Conservation (phyloP, 768 basidiomycete genomes). For the Lepiota venenata region DNA sequence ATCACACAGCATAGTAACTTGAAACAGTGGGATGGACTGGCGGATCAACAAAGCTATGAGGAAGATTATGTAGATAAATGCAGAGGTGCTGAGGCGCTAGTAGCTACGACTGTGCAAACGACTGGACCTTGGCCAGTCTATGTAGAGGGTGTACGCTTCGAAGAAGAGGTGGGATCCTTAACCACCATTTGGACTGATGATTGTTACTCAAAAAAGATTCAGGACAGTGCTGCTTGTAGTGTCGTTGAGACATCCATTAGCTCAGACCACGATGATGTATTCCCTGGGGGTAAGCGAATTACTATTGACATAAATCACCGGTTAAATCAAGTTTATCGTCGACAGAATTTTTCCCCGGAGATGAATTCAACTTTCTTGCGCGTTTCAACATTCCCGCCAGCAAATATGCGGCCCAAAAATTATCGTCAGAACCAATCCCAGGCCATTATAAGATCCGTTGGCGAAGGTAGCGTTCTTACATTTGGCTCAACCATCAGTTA, state of each 20-base stretch:
- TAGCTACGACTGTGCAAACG: slow-evolving; percentile 50
- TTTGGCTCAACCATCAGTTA: neutral
- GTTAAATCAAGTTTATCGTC: neutral
- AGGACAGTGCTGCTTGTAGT: slow-evolving; percentile 44
- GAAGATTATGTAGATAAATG: slow-evolving; percentile 48
- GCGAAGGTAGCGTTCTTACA: slow-evolving; percentile 47
- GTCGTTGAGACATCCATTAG: slow-evolving; percentile 54
- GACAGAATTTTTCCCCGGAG: slow-evolving; percentile 61
- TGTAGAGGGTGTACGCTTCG: slow-evolving; percentile 46
- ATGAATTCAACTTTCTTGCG: slow-evolving; percentile 58
- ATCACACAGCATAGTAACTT: slow-evolving; percentile 50
- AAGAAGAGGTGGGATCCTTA: slow-evolving; percentile 39
- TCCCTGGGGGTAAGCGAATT: slow-evolving; percentile 41
- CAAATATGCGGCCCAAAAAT: slow-evolving; percentile 24
- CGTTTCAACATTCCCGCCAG: slow-evolving; percentile 42
- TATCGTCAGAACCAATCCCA: slow-evolving; percentile 36
- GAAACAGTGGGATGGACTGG: slow-evolving; percentile 39
- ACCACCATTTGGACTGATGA: neutral
- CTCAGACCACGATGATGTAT: slow-evolving; percentile 34
- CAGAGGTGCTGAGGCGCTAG: slow-evolving; percentile 52
- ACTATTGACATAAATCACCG: neutral
- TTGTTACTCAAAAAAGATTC: slow-evolving; percentile 7
- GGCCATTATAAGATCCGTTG: slow-evolving; percentile 62
- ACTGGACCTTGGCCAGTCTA: slow-evolving; percentile 53
- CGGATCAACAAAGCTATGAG: slow-evolving; percentile 54